Evolutionary conservation across 2,329 filamentous ascomycete genomes (phyloP), one percentile per base, ranked within the genome.

Genomic region (Fusarium multiceps): DNA sequence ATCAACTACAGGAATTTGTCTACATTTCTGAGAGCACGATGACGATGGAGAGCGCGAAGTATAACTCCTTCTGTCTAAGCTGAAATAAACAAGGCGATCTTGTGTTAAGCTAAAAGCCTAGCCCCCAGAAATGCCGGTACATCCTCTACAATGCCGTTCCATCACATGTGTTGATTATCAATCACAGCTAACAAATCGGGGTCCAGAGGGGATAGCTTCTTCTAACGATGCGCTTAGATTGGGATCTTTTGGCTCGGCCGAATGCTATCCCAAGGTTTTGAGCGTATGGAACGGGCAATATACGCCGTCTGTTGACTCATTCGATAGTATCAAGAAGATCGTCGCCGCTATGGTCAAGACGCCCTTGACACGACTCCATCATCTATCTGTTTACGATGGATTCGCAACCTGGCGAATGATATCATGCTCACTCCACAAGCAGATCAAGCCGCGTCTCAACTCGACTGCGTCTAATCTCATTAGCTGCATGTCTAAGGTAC

Each of bases 181-280:
- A 53, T 23, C 32, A 53, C 18, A 5, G 14, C 32, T 25, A 53
- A 21, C 34, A 27, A 13, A 20, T 53, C 18, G 8, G 21, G 16
- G 21, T 40, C 16, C 13, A 20, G 20, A 51, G 4, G 13, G n/a
- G 25, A 53, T 53, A 21, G 23, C 47, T 55, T 55, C 43, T 25
- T 64, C 21, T 12, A 21, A 65, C 23, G 27, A 59, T 59, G 23
- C 48, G 37, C 11, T 30, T 18, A 37, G n/a, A 37, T 34, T 42
- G 46, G 30, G 6, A 10, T 21, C 18, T 37, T 47, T 41, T 40
- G 14, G 13, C 21, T 46, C 53, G 53, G 57, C 58, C 58, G 28
- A 23, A 63, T 68, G 45, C 23, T 32, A 47, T 41, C 41, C 41
- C 21, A 68, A 59, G 50, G 67, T 70, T 67, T 53, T 42, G 45